These are phyloP conservation scores for Haplographium delicatum DNA, from an alignment of 495 filamentous ascomycete species.

Conservation along the genomic window DNA sequence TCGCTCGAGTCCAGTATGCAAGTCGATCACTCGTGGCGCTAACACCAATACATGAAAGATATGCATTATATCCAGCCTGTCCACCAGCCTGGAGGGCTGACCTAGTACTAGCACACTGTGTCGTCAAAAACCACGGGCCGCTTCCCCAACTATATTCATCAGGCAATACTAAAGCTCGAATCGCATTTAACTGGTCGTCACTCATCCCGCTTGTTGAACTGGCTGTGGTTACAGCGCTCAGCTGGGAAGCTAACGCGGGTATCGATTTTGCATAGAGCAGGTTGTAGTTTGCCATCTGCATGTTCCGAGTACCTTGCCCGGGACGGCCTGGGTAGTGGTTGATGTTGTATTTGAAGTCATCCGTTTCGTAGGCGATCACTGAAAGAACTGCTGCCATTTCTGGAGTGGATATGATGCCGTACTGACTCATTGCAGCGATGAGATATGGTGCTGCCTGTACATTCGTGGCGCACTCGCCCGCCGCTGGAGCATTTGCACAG, in stretches of 20 bases:
- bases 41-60: slow-evolving; percentile 64
- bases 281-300: slow-evolving; percentile 62
- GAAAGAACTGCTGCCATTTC: slow-evolving; percentile 61
- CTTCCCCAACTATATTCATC: slow-evolving; percentile 66
- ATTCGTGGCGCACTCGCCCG: slow-evolving; percentile 63
- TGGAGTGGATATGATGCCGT: slow-evolving; percentile 44
- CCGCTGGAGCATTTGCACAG: slow-evolving; percentile 10
- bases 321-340: slow-evolving; percentile 55
- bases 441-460: slow-evolving; percentile 55
- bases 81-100: slow-evolving; percentile 45
- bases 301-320: slow-evolving; percentile 80
- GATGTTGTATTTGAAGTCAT: slow-evolving; percentile 60
- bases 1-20: slow-evolving; percentile 50
- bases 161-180: slow-evolving; percentile 53
- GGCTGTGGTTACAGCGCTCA: slow-evolving; percentile 31
- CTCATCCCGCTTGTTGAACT: slow-evolving; percentile 22
- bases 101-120: slow-evolving; percentile 55
- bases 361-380: slow-evolving; percentile 64
- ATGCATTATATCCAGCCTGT: slow-evolving; percentile 53
- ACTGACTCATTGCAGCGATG: slow-evolving; percentile 47
- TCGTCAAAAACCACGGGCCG: slow-evolving; percentile 70
- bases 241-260: slow-evolving; percentile 37
- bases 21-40: slow-evolving; percentile 40
- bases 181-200: slow-evolving; percentile 33
- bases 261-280: slow-evolving; percentile 57